Evolutionary conservation across 139 green algal genomes (phyloP), one percentile per base, ranked within the genome.

Genomic region (Pseudopediastrum boryanum): DNA sequence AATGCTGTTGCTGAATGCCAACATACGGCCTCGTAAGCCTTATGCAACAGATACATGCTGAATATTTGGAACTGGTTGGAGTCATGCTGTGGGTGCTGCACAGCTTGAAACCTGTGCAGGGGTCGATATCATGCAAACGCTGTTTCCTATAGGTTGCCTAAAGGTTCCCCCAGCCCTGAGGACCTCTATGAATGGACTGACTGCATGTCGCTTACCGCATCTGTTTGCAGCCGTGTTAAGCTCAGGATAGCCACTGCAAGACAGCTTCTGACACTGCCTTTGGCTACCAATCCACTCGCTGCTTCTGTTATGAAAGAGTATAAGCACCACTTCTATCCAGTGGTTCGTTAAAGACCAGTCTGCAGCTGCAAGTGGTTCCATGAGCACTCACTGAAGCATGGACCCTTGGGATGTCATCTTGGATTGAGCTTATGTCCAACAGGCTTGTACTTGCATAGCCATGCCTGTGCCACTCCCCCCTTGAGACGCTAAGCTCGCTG

Each of bases 401-500:
- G 0, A 93, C 59, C 2, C 91, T 78, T 0, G 79, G 82, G 0
- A 95, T 74, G 1, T 65, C 43, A 62, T 97, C 92, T 4, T 73
- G 33, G 2, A 96, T 16, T 23, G 76, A 79, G 0, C 81, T 71
- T 23, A 71, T 87, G 12, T 72, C 85, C 31, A 89, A 65, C 6
- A 93, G 64, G 25, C 77, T 52, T 23, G 42, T 65, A 33, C 66
- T 27, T 29, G 74, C 74, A 52, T 75, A 74, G 10, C 36, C 36
- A 4, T 72, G 61, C 74, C 54, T 43, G 35, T 46, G 44, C 92
- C 94, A 98, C 23, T 96, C 93, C 12, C 94, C 93, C 10, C 79
- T 75, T 46, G 80, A 89, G 0, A 97, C 88, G 54, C 83, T 91
- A 1, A 98, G 85, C 81, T 97, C 93, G 46, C 84, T 93, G 21